Evolutionary conservation across 2,329 filamentous ascomycete genomes (phyloP), one percentile per base, ranked within the genome.

Genomic region (Boeremia exigua): DNA sequence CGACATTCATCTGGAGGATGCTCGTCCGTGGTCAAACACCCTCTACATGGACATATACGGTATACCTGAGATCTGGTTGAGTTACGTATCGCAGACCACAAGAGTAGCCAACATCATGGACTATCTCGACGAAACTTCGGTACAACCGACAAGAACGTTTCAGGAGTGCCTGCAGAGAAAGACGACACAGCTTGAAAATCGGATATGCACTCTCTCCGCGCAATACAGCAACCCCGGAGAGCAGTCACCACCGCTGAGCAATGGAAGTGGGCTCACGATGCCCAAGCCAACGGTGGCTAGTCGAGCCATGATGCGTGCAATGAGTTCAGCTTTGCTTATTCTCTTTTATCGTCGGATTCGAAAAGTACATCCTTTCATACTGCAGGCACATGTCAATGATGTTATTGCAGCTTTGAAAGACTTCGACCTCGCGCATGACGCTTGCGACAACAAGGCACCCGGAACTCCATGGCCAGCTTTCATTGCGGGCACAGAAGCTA

Each of bases 61-160:
- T 2, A 75, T 80, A 11, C 70, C 77, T 0, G 78, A 80, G 45
- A 78, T 75, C 12, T 79, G 77, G 76, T 67, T 80, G 2, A 78
- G 75, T 30, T 66, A 79, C 3, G 67, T 80, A 12, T 80, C 78
- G 0, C 77, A 79, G 52, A 78, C 77, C 1, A 79, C 77, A 1
- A 66, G 77, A 27, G 63, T 80, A 11, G 78, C 77, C 12, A 79
- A 78, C 58, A 61, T 64, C 33, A 43, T 64, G 19, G 63, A 64
- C n/a, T 59, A 61, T 17, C 32, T 60, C 2, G 47, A 58, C 12
- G 50, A 38, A 50, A 59, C 48, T 29, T 47, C 46, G 11, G 36
- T 48, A 49, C 53, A 58, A 36, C 53, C 43, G 39, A 61, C 34
- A 43, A 53, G 45, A n/a, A 43, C 30, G 14, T 65, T 63, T 27